Percentiles rank a stretch among this genome's conserved stretches.
Conservation (phyloP, 768 basidiomycete genomes). For the Crucibulum laeve region DNA sequence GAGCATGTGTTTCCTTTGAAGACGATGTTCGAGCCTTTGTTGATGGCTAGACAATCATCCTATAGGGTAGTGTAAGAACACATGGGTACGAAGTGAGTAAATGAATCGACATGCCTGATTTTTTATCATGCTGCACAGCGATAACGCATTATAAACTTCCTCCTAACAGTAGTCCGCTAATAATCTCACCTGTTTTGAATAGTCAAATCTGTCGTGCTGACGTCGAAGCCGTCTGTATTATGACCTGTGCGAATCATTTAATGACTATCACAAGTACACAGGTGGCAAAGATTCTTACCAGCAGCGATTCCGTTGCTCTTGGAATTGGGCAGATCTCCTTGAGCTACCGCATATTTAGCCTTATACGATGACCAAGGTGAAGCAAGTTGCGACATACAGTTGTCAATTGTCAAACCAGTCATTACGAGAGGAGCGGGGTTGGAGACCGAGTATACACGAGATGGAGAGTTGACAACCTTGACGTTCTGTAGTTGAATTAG, state of each 20-base stretch:
- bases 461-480: slow-evolving; percentile 36
- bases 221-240: slow-evolving; percentile 52
- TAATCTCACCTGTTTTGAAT: slow-evolving; percentile 35
- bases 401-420: slow-evolving; percentile 44
- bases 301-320: slow-evolving; percentile 45
- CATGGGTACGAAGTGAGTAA: neutral
- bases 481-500: slow-evolving; percentile 27
- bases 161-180: neutral
- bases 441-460: slow-evolving; percentile 31
- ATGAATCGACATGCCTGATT: slow-evolving; percentile 38
- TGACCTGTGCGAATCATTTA: slow-evolving; percentile 19
- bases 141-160: neutral
- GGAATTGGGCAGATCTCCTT: slow-evolving; percentile 47
- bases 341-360: slow-evolving; percentile 27
- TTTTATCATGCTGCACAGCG: slow-evolving; percentile 20
- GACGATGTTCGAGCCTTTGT: slow-evolving; percentile 36
- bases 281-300: slow-evolving; percentile 12
- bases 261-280: neutral
- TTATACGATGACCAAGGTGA: neutral
- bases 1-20: slow-evolving; percentile 51
- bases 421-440: slow-evolving; percentile 38
- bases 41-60: slow-evolving; percentile 64
- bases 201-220: slow-evolving; percentile 27
- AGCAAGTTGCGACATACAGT: slow-evolving; percentile 38
- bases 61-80: slow-evolving; percentile 3